Evolutionary conservation across 176 grass and related monocot species (phyloP).

Genomic region (Dactylis glomerata): DNA sequence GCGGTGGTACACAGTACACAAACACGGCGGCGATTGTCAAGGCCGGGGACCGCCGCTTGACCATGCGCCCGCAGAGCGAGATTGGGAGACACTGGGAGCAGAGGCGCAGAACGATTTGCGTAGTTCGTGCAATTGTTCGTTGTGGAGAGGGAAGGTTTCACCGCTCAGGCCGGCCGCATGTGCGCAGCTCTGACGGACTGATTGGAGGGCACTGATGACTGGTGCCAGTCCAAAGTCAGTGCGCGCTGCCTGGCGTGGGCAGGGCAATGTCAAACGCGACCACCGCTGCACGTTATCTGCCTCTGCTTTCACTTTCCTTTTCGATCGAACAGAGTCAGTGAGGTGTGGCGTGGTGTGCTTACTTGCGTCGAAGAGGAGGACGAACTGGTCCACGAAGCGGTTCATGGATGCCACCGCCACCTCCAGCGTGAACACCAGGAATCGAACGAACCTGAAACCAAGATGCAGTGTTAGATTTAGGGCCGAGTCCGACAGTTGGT

Average conservation of each 20-base stretch:
- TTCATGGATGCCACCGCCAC: slow-evolving; percentile 90
- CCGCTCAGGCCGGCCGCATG: slow-evolving; percentile 31
- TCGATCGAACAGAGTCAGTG: not conserved
- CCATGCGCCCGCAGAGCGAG: not conserved
- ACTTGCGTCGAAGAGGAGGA: slow-evolving; percentile 95
- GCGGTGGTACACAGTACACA: not conserved
- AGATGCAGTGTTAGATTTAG: not conserved
- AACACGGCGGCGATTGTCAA: not conserved
- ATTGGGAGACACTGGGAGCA: not conserved
- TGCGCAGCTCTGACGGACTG: slow-evolving; percentile 12
- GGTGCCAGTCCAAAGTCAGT: not conserved
- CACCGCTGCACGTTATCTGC: not conserved
- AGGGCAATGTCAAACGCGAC: slow-evolving; percentile 6
- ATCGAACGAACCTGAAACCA: slow-evolving; percentile 64
- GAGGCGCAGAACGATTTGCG: not conserved
- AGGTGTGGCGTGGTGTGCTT: slow-evolving; percentile 11
- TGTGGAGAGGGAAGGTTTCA: not conserved
- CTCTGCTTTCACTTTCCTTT: not conserved
- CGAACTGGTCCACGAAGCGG: slow-evolving; percentile 91
- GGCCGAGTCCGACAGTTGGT: not conserved
- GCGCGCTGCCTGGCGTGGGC: not conserved
- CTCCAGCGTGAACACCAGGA: slow-evolving; percentile 94
- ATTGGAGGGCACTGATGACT: not conserved
- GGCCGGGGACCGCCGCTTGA: slow-evolving; percentile 23
- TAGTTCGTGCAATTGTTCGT: not conserved